Percentiles rank a stretch among this genome's conserved stretches.
These are phyloP conservation scores for Westerdykella ornata DNA, from an alignment of 2,329 filamentous ascomycete species.

Conservation along the genomic window DNA sequence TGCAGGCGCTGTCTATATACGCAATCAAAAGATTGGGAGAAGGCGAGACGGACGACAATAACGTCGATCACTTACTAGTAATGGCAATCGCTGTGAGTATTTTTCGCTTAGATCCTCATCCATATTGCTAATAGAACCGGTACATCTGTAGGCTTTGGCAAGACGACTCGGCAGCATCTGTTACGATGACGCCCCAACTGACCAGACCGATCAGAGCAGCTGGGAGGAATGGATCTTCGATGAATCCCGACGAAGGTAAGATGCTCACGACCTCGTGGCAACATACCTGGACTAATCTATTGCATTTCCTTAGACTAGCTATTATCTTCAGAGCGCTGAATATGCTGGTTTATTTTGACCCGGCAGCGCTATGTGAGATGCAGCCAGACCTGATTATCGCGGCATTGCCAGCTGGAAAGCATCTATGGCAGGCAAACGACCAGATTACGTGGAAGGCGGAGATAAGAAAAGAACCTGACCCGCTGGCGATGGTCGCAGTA, in stretches of 20 bases:
- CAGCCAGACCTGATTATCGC: conserved; percentile 36
- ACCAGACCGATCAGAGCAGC: conserved; percentile 15
- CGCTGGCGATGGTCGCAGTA: conserved; percentile 23
- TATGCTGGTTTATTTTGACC: conserved; percentile 42
- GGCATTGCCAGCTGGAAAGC: conserved; percentile 40
- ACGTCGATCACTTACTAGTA: conserved; percentile 37
- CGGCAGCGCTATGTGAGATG: conserved; percentile 34
- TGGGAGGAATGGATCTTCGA: conserved; percentile 42
- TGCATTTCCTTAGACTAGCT: conserved; percentile 27
- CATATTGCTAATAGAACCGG: background rate
- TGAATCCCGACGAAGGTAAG: conserved; percentile 37
- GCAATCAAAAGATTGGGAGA: conserved; percentile 41
- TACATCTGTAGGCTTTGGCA: conserved; percentile 1
- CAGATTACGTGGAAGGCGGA: conserved; percentile 34
- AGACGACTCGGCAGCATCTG: conserved; percentile 1
- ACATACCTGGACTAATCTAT: background rate
- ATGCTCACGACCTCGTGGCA: conserved; percentile 6
- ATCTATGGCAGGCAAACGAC: conserved; percentile 42
- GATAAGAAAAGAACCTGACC: conserved; percentile 18
- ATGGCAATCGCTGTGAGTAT: conserved; percentile 33
- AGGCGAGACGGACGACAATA: conserved; percentile 42
- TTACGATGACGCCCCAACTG: conserved; percentile 9
- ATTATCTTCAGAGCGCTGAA: conserved; percentile 39
- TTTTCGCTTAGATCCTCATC: conserved; percentile 3
- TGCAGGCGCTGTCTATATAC: conserved; percentile 44